These are phyloP conservation scores for Afroboletus lepidellus DNA, from an alignment of 1,284 basidiomycete genomes.

Conservation along the genomic window DNA sequence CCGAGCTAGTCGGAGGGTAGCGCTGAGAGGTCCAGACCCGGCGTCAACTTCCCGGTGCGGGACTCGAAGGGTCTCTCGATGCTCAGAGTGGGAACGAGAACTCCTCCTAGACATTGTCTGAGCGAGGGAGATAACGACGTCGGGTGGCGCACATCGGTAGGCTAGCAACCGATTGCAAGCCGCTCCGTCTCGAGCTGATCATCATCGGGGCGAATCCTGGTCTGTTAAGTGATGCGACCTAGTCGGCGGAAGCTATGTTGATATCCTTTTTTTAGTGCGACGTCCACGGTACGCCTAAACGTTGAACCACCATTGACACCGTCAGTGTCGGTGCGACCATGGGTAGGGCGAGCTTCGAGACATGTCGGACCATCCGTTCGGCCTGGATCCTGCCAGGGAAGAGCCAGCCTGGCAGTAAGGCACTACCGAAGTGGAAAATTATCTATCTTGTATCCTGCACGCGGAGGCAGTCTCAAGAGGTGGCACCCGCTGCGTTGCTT, in stretches of 20 bases:
- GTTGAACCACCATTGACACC: neutral
- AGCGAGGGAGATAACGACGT: neutral
- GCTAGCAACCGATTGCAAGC: neutral
- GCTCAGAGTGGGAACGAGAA: neutral
- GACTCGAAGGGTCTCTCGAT: neutral
- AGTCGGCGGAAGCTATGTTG: neutral
- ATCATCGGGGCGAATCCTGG: neutral
- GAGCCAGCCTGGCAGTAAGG: too few relatives aligned
- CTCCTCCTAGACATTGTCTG: neutral
- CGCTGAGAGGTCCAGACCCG: neutral
- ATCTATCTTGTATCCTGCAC: too few relatives aligned
- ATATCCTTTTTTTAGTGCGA: neutral
- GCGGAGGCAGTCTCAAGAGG: too few relatives aligned
- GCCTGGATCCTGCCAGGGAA: neutral
- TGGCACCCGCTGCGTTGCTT: too few relatives aligned
- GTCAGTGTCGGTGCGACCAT: neutral
- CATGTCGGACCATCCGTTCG: too few relatives aligned
- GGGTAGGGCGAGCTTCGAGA: neutral
- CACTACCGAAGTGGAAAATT: too few relatives aligned
- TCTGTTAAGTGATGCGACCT: neutral
- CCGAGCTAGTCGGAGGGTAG: neutral
- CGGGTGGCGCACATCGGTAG: neutral
- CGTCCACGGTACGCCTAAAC: neutral
- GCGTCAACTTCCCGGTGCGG: neutral
- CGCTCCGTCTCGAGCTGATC: neutral